Evolutionary conservation across 1,139 yeast genomes (phyloP), one percentile per base, ranked within the genome.

Genomic region (Yamadazyma mexicana): DNA sequence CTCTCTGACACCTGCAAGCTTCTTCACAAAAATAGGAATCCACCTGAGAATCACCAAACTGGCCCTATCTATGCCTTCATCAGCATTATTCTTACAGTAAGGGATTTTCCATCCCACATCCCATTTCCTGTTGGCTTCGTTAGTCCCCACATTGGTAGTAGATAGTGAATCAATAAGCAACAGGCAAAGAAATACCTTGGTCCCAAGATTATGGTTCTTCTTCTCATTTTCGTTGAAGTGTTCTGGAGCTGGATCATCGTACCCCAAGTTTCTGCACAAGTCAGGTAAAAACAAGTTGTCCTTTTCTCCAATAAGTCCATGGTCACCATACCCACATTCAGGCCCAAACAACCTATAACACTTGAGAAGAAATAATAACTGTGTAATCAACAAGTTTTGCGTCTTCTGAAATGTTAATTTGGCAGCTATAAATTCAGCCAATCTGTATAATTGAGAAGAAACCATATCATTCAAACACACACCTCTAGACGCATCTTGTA

Each of bases 281-380:
- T 12, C 35, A 10, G 26, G 2, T 7, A 24, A 10, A 24, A 9
- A 6, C 29, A 24, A 33, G 4, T 5, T 17, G n/a, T 8, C 9
- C 10, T 24, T 33, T 16, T 33, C 28, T 7, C 35, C 35, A 5
- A 17, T 6, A 15, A 33, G 17, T 10, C 35, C 35, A 3, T n/a
- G 10, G 15, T 33, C 14, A 7, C 29, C 35, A 24, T 20, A 33
- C 4, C 35, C 35, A 33, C 18, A 33, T 17, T 33, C 35, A 7
- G 35, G 29, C 12, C 29, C 28, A 23, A 12, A 15, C 14, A 33
- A 10, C 23, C 26, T 33, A 16, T 33, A 33, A 20, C 10, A 17
- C 17, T 33, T 22, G 3, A 33, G 5, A 8, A 33, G 29, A 4
- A 33, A 14, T 9, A 22, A 22, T 15, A 33, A 33, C 15, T 33